These are phyloP conservation scores for Suillus brevipes DNA, from an alignment of 768 basidiomycete genomes.

Conservation along the genomic window DNA sequence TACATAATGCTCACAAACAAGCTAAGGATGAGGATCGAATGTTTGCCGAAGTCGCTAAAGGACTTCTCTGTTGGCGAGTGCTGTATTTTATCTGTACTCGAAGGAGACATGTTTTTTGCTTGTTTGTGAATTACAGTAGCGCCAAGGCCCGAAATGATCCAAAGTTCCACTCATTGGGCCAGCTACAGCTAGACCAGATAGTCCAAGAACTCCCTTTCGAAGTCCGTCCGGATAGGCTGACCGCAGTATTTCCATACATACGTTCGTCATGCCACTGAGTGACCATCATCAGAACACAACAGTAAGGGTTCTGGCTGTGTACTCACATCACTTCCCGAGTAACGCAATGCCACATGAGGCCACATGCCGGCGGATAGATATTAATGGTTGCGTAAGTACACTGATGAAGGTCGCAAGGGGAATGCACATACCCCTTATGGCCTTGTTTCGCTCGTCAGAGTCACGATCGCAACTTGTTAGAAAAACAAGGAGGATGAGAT, in stretches of 20 bases:
- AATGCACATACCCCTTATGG: background rate
- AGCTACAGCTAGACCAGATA: background rate
- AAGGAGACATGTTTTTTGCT: background rate
- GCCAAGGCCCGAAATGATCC: background rate
- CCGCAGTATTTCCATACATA: background rate
- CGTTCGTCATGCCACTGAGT: background rate
- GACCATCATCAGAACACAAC: background rate
- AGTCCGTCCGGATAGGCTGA: background rate
- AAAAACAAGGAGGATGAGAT: background rate
- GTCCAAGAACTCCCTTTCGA: background rate
- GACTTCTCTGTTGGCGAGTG: background rate
- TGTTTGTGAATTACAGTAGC: background rate
- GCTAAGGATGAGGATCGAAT: background rate
- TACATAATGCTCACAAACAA: background rate
- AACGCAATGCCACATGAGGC: background rate
- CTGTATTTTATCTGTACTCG: background rate
- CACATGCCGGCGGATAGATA: slow-evolving; percentile 10
- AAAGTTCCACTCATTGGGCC: background rate
- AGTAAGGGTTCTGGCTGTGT: background rate
- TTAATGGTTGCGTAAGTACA: slow-evolving; percentile 4
- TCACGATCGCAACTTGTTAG: background rate
- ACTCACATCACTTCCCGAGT: background rate
- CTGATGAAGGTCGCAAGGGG: slow-evolving; percentile 2
- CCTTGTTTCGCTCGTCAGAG: slow-evolving; percentile 6
- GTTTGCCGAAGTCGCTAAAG: background rate